Conservation (phyloP, 768 basidiomycete genomes). For the Trametes cingulata region DNA sequence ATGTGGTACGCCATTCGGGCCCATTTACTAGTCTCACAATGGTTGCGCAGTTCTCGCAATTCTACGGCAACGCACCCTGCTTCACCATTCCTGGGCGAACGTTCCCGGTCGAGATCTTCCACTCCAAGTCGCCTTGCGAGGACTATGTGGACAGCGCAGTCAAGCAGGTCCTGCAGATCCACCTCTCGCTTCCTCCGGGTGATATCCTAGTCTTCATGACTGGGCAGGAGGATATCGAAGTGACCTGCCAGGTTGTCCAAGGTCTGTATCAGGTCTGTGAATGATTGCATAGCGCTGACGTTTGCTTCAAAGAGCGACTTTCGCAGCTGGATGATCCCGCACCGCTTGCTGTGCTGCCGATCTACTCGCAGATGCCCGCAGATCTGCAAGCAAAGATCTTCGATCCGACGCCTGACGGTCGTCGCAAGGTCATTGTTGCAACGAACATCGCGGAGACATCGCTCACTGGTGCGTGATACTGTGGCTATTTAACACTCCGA, state of each 20-base stretch:
- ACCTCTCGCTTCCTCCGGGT: constrained; percentile 87
- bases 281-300: neutral
- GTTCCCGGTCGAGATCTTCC: constrained; percentile 96
- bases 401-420: constrained; percentile 88
- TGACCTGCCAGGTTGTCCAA: constrained; percentile 91
- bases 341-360: constrained; percentile 88
- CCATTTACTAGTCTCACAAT: neutral
- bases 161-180: constrained; percentile 97
- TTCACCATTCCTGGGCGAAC: constrained; percentile 95
- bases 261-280: constrained; percentile 47
- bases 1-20: constrained; percentile 4
- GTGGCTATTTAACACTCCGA: neutral
- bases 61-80: constrained; percentile 93
- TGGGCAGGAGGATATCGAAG: constrained; percentile 98
- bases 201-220: constrained; percentile 99
- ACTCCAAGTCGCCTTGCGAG: constrained; percentile 96
- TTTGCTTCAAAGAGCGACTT: constrained; percentile 70
- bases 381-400: constrained; percentile 99
- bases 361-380: constrained; percentile 99
- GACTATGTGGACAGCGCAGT: constrained; percentile 99
- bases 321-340: constrained; percentile 90
- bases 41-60: constrained; percentile 76
- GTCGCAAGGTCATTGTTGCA: constrained; percentile 96
- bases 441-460: constrained; percentile 99
- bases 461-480: constrained; percentile 64